Conservation (phyloP, 148 eudicot genomes). For the Amaranthus cruentus region DNA sequence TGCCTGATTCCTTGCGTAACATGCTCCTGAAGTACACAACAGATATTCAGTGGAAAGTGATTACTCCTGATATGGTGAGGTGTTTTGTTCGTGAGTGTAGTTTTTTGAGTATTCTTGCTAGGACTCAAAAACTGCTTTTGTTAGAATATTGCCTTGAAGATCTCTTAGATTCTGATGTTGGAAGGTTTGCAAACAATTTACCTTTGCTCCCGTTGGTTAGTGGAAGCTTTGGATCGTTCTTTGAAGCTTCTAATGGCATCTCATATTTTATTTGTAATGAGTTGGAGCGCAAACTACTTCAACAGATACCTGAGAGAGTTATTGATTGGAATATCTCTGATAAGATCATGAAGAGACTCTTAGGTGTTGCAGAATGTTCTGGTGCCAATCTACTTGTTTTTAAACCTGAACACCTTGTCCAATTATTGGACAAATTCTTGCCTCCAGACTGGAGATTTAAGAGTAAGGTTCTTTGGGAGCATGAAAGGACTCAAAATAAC, state of each 20-base stretch:
- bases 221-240: conserved; percentile 71
- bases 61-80: conserved; percentile 83
- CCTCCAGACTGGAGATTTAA: conserved; percentile 83
- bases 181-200: conserved; percentile 46
- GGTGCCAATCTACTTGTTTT: conserved; percentile 66
- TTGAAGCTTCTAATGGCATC: conserved; percentile 51
- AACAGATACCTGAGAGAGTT: conserved; percentile 59
- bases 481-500: conserved; percentile 28
- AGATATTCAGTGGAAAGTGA: conserved; percentile 57
- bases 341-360: conserved; percentile 48
- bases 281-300: conserved; percentile 66
- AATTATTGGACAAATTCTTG: conserved; percentile 59
- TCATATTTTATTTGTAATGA: conserved; percentile 71
- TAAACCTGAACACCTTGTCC: conserved; percentile 49
- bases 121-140: conserved; percentile 60
- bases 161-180: conserved; percentile 76
- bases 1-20: conserved; percentile 51
- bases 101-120: conserved; percentile 36
- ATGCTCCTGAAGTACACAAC: conserved; percentile 58
- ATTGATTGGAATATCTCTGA: conserved; percentile 58
- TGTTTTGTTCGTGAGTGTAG: conserved; percentile 51
- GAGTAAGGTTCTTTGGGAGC: conserved; percentile 65
- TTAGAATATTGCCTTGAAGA: conserved; percentile 96
- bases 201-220: conserved; percentile 88
- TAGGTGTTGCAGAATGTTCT: conserved; percentile 64